Percentiles rank a stretch among this genome's conserved stretches.
Conservation (phyloP, 1,284 basidiomycete genomes). For the Apiotrichum gamsii region DNA sequence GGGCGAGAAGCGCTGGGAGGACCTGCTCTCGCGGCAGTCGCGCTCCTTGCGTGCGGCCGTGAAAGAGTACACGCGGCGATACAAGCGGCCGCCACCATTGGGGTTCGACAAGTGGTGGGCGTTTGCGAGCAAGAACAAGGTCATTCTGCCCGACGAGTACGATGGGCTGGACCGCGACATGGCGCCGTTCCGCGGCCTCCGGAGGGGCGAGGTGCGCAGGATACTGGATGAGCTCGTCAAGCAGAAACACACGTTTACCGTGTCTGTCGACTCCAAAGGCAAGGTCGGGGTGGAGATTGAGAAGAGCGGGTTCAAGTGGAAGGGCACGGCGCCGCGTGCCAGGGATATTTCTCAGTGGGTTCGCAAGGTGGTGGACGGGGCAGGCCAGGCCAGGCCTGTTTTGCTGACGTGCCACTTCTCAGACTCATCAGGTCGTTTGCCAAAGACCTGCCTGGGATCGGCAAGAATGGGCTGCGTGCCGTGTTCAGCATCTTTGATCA, state of each 20-base stretch:
- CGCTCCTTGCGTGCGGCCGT: constrained; percentile 65
- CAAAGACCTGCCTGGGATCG: constrained; percentile 41
- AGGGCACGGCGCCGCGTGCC: constrained; percentile 36
- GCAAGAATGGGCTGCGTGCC: no score
- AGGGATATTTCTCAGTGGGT: constrained; percentile 30
- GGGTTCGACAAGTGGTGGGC: constrained; percentile 86
- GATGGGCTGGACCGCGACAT: constrained; percentile 72
- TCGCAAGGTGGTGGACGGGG: neutral
- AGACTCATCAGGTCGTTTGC: constrained; percentile 43
- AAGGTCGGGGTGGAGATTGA: constrained; percentile 28
- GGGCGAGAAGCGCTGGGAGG: constrained; percentile 63
- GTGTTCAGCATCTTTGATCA: constrained; percentile 51
- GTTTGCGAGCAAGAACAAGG: constrained; percentile 63
- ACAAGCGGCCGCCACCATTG: constrained; percentile 67
- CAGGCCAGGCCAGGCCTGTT: neutral
- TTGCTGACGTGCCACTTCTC: neutral
- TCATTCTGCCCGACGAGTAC: constrained; percentile 83
- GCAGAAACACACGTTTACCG: constrained; percentile 40
- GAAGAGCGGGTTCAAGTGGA: constrained; percentile 37
- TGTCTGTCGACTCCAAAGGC: constrained; percentile 31
- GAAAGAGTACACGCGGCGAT: constrained; percentile 66
- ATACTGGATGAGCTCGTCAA: constrained; percentile 54
- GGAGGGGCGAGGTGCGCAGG: constrained; percentile 62
- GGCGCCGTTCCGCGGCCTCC: constrained; percentile 68
- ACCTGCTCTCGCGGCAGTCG: constrained; percentile 65